These are phyloP conservation scores for Pleodorina starrii DNA, from an alignment of 139 green algal species.

Conservation along the genomic window DNA sequence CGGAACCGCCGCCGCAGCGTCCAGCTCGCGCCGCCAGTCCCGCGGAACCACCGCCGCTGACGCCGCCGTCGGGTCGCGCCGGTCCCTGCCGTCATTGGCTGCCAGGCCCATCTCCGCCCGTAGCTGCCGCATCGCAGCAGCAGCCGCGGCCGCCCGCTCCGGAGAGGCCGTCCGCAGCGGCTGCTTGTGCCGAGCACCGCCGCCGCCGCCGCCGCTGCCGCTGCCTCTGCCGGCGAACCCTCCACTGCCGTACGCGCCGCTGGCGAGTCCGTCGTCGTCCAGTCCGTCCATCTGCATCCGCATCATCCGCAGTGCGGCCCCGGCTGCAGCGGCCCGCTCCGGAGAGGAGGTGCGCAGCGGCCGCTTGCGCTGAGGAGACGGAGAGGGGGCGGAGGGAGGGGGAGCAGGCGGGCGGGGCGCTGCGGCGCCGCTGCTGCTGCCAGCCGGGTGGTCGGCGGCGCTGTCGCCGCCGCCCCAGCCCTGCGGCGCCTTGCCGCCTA, in stretches of 20 bases:
- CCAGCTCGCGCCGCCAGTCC: conserved; percentile 30
- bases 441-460: not conserved
- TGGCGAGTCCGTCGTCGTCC: not conserved
- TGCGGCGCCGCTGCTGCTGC: too few species aligned
- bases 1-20: not conserved
- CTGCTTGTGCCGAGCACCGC: not conserved
- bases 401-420: too few species aligned
- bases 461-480: not conserved
- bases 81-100: not conserved
- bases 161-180: not conserved
- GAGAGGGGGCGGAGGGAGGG: too few species aligned
- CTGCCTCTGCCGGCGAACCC: not conserved
- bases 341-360: not conserved
- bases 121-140: conserved; percentile 24
- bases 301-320: not conserved
- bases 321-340: conserved; percentile 17
- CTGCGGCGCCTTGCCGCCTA: not conserved
- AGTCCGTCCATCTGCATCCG: not conserved
- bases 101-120: conserved; percentile 1
- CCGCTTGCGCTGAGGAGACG: too few species aligned
- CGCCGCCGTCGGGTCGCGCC: not conserved
- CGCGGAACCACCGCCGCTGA: not conserved
- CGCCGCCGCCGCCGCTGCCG: not conserved
- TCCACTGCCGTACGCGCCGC: not conserved
- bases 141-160: not conserved